A percentile compares a stretch with the other conserved stretches of the same genome.
Evolutionary conservation across 2,329 filamentous ascomycete species (phyloP).

Genomic region (Fusarium solani-melongenae): DNA sequence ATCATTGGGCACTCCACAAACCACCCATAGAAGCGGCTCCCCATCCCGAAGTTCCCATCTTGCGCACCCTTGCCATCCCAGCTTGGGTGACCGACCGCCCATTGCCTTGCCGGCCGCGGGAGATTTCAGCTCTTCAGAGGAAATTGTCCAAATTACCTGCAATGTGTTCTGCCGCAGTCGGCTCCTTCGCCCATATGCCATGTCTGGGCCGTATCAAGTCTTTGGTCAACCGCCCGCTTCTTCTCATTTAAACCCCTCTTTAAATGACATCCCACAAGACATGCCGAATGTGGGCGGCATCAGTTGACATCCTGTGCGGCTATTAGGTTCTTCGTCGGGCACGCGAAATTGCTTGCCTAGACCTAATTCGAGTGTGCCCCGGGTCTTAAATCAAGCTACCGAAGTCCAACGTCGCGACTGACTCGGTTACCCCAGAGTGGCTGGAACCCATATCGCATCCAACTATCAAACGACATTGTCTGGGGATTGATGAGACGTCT

Average conservation of each 20-base stretch:
- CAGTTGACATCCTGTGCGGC: slow-evolving; percentile 19
- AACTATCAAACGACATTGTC: neutral
- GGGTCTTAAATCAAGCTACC: slow-evolving; percentile 12
- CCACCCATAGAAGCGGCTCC: slow-evolving; percentile 30
- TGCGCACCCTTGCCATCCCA: neutral
- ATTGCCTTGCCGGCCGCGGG: slow-evolving; percentile 35
- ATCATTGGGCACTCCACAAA: slow-evolving; percentile 32
- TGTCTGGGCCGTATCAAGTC: neutral
- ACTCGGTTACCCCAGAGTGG: slow-evolving; percentile 26
- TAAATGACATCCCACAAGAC: neutral
- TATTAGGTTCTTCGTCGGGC: slow-evolving; percentile 8
- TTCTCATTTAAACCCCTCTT: neutral
- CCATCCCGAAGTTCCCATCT: slow-evolving; percentile 6
- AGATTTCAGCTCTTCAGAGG: slow-evolving; percentile 8
- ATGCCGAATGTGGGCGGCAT: slow-evolving; percentile 12
- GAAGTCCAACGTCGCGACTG: slow-evolving; percentile 13
- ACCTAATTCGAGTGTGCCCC: slow-evolving; percentile 20
- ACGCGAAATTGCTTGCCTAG: slow-evolving; percentile 9
- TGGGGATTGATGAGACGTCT: neutral
- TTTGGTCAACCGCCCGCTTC: neutral
- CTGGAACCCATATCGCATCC: neutral
- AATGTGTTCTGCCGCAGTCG: neutral
- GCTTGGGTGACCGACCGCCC: slow-evolving; percentile 16
- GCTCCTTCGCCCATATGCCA: neutral
- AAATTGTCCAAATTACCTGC: neutral